Base-by-base conservation (phyloP, 441 rosid species). In the Corymbia citriodora region DNA sequence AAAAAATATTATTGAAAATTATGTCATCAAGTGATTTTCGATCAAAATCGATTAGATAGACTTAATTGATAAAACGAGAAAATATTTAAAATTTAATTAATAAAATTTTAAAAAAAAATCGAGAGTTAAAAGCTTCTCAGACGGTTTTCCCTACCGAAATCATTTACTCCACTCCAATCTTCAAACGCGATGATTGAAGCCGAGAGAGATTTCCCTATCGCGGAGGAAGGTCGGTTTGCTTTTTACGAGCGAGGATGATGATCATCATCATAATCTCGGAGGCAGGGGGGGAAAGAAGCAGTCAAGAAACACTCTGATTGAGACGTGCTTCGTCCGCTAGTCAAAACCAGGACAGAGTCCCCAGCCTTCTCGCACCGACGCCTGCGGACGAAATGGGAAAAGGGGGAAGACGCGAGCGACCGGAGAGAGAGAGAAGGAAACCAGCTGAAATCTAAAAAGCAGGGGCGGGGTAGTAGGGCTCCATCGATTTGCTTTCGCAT, bases 11-110 rank as follows among this genome's bases (percentile, higher is more conserved):
- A 40, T 40, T 40, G 5, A 40, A 40, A 40, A 40, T 40, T 40
- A 40, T 40, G 45, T 40, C 5, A 40, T 40, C 5, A 40, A 59
- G 0, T 23, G 10, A 23, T 25, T 10, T 59, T 59, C 1, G 3
- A 6, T 0, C 1, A 59, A 59, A 59, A 59, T 25, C 10, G 25
- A 59, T 9, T 25, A 2, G 9, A 59, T 59, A 2, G 4, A 59
- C 0, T 25, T 0, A 59, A 59, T 59, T 10, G 0, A 0, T 0
- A 59, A 59, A 59, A 10, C 0, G 3, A 0, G 2, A 59, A 4
- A 59, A 59, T 1, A 59, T 25, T 0, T 13, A 10, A 4, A 59
- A 59, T 29, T 59, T 3, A 0, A 25, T 10, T 25, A 3, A 3
- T 59, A 59, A 59, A 23, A 57, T 23, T 13, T 9, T 4, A 2